Percentiles rank a stretch among this genome's conserved stretches.
These are phyloP conservation scores for Stramenopiles sp. DNA, from an alignment of 352 stramenopile species.

Conservation along the genomic window DNA sequence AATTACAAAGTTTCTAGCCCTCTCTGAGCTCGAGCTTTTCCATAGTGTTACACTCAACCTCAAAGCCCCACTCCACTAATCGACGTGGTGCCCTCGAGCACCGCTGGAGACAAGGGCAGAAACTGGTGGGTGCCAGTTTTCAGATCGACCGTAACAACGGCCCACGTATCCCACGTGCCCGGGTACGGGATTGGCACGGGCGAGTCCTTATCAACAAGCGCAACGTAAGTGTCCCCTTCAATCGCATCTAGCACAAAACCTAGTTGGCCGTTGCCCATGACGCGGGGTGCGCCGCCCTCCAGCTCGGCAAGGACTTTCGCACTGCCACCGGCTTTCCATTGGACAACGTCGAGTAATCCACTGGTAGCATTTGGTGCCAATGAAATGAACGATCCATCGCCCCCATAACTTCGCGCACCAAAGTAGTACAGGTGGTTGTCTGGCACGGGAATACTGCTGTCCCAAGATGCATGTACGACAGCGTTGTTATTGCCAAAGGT, in stretches of 20 bases:
- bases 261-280: not conserved
- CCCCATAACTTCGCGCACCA: not conserved
- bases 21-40: no score
- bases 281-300: not conserved
- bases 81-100: not conserved
- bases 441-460: not conserved
- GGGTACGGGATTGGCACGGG: not conserved
- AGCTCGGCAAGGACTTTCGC: not conserved
- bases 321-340: not conserved
- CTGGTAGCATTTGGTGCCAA: not conserved
- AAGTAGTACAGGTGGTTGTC: not conserved
- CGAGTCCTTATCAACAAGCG: not conserved
- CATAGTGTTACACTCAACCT: no score
- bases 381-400: not conserved
- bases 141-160: not conserved
- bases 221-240: not conserved
- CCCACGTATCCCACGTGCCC: not conserved
- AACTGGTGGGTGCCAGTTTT: not conserved
- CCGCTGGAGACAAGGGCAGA: not conserved
- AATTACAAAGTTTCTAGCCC: no score
- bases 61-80: not conserved
- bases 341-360: not conserved
- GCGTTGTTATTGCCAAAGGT: not conserved
- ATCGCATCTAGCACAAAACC: not conserved
- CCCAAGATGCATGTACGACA: not conserved